A percentile compares a stretch with the other conserved stretches of the same genome.
phyloP scores from a whole-genome alignment of 176 grass and related monocot genomes.

The Rhynchospora tenuis region DNA sequence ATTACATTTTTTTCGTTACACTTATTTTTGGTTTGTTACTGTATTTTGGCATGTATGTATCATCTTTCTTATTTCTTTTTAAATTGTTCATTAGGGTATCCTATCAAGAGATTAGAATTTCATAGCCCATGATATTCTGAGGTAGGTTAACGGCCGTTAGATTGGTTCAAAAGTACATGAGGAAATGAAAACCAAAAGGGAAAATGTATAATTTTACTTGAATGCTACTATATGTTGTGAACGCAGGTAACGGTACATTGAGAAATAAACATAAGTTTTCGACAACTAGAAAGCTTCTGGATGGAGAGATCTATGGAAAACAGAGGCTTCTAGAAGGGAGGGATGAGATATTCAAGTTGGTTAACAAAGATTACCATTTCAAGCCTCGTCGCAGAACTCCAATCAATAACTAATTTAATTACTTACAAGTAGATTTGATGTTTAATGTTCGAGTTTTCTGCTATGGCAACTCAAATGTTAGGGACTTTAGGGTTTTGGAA shows the following conservation, averaged over 20 bases:
- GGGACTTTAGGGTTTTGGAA: conserved; percentile 1
- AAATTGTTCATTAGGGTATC: background rate
- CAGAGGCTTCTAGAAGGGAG: background rate
- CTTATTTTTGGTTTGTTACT: background rate
- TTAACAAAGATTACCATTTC: conserved; percentile 1
- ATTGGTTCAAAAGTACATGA: background rate
- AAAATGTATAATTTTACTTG: background rate
- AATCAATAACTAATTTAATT: conserved; percentile 8
- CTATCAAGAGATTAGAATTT: background rate
- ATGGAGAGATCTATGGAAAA: conserved; percentile 5
- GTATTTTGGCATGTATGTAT: background rate
- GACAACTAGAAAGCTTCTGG: background rate
- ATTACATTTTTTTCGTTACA: background rate
- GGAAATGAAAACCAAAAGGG: background rate
- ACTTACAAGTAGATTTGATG: background rate
- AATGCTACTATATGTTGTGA: background rate
- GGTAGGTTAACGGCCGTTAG: background rate
- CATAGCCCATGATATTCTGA: background rate
- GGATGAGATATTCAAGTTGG: conserved; percentile 10
- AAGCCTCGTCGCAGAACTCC: background rate
- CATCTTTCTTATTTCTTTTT: background rate
- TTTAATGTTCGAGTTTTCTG: background rate
- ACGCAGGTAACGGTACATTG: conserved; percentile 4
- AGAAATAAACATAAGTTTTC: background rate
- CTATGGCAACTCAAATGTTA: too few relatives aligned